Percentiles rank a stretch among this genome's conserved stretches.
Evolutionary conservation across 805 yeast genomes (phyloP).

Genomic region (Pichia nakasei): DNA sequence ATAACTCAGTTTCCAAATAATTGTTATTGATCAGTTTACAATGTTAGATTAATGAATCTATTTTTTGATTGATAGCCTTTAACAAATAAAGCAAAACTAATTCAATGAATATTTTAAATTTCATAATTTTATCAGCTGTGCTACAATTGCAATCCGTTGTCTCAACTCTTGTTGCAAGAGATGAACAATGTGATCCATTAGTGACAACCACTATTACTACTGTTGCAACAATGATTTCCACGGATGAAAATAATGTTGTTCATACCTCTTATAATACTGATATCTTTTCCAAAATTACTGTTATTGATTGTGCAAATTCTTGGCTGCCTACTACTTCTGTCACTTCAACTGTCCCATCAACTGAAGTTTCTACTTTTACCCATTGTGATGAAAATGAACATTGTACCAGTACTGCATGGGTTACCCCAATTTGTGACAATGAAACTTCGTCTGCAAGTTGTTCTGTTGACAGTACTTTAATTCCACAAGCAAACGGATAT

Average conservation of each 20-base stretch:
- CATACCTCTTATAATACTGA: background rate
- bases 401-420: slow-evolving; percentile 10
- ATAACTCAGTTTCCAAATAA: background rate
- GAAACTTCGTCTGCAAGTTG: slow-evolving; percentile 7
- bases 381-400: slow-evolving; percentile 12
- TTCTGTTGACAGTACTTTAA: slow-evolving; percentile 6
- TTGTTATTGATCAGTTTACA: background rate
- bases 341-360: background rate
- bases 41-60: background rate
- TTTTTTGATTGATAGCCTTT: background rate
- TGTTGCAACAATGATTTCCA: background rate
- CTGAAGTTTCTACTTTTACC: slow-evolving; percentile 7
- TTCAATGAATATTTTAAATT: background rate
- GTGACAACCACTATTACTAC: background rate
- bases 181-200: slow-evolving; percentile 1
- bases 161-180: background rate
- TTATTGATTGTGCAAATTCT: background rate
- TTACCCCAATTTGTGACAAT: slow-evolving; percentile 8
- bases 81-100: background rate
- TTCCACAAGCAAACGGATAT: slow-evolving; percentile 1
- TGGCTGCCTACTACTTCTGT: background rate
- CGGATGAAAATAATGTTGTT: background rate
- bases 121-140: background rate
- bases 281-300: background rate
- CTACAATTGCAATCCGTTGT: background rate